Percentiles rank a stretch among this genome's conserved stretches.
These are phyloP conservation scores for Diplodia mutila DNA, from an alignment of 2,329 filamentous ascomycete genomes.

Conservation along the genomic window DNA sequence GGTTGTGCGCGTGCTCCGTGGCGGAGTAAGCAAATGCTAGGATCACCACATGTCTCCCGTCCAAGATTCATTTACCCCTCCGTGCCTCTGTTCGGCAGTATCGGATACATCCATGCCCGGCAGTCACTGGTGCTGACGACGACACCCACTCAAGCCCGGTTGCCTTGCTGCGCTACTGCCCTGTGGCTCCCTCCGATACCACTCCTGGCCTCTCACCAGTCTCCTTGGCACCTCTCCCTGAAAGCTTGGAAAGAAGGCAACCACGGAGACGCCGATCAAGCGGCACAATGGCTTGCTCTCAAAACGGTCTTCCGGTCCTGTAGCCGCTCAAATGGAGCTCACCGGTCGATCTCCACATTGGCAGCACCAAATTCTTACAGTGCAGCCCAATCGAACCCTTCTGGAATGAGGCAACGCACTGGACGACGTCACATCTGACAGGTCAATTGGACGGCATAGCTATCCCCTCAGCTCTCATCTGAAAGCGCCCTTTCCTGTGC, in stretches of 20 bases:
- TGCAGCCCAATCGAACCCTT: background rate
- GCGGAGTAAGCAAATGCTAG: conserved; percentile 11
- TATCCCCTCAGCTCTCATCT: background rate
- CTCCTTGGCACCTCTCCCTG: background rate
- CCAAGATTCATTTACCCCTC: background rate
- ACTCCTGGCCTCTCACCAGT: background rate
- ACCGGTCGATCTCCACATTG: conserved; percentile 5
- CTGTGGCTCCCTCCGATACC: background rate
- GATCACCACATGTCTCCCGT: background rate
- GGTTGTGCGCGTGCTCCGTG: conserved; percentile 1
- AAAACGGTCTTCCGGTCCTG: background rate
- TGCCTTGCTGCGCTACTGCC: conserved; percentile 15
- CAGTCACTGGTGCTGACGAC: conserved; percentile 13
- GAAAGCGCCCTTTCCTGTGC: background rate
- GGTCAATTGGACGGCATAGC: background rate
- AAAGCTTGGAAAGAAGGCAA: conserved; percentile 20
- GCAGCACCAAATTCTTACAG: background rate
- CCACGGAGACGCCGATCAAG: conserved; percentile 14
- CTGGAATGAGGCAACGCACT: conserved; percentile 2
- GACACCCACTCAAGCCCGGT: background rate
- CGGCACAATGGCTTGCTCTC: conserved; percentile 16
- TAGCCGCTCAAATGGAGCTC: background rate
- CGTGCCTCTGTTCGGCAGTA: background rate
- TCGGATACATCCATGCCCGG: background rate
- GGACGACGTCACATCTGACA: background rate